A percentile compares a stretch with the other conserved stretches of the same genome.
Evolutionary conservation across 1,139 yeast species (phyloP).

Genomic region (Casaregolazyma lundiana): DNA sequence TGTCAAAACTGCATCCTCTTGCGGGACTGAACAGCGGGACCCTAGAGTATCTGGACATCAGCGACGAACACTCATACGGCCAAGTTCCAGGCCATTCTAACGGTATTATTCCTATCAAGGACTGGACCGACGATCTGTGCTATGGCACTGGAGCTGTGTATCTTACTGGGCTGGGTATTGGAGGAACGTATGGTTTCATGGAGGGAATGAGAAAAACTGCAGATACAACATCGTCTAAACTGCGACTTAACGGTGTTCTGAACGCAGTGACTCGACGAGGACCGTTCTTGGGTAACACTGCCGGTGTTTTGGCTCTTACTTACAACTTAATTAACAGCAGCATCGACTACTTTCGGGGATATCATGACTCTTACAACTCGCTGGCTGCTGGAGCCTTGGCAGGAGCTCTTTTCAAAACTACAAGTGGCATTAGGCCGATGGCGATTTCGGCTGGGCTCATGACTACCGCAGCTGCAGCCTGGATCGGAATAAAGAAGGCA

Average conservation of each 20-base stretch:
- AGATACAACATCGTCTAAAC: constrained; percentile 63
- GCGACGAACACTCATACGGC: constrained; percentile 74
- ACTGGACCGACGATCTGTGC: constrained; percentile 95
- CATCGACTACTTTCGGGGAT: constrained; percentile 73
- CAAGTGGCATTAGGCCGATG: constrained; percentile 84
- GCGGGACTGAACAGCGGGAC: constrained; percentile 78
- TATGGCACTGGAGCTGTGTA: constrained; percentile 97
- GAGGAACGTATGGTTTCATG: constrained; percentile 83
- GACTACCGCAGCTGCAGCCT: constrained; percentile 86
- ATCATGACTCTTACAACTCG: constrained; percentile 82
- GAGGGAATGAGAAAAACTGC: constrained; percentile 83
- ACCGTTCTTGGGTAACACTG: constrained; percentile 89
- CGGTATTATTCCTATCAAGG: constrained; percentile 88
- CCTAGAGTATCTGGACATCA: constrained; percentile 84
- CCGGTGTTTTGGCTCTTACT: constrained; percentile 87
- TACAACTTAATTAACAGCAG: constrained; percentile 81
- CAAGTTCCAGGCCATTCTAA: constrained; percentile 72
- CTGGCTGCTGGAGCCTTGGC: constrained; percentile 85
- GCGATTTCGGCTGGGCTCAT: constrained; percentile 78
- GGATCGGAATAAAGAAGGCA: constrained; percentile 77
- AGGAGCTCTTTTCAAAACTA: constrained; percentile 86
- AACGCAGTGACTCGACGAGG: constrained; percentile 94
- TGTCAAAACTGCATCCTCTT: constrained; percentile 79
- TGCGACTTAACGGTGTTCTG: constrained; percentile 81
- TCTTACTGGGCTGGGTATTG: constrained; percentile 70